phyloP scores from a whole-genome alignment of 768 basidiomycete genomes.

The Podaxis sp. region DNA sequence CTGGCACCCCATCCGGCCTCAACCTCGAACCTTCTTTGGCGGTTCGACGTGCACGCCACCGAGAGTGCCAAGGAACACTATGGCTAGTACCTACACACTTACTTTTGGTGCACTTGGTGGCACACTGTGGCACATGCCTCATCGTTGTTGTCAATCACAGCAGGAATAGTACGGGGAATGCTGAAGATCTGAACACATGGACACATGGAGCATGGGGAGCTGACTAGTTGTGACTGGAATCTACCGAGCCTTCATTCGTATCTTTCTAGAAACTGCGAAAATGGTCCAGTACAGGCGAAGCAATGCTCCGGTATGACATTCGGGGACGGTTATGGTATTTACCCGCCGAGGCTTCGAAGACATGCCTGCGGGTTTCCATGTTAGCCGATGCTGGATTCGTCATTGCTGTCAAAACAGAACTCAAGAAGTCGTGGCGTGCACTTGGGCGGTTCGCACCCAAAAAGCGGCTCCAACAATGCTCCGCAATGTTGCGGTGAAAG shows the following conservation, averaged over 20 bases:
- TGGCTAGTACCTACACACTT: neutral
- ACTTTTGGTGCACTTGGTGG: neutral
- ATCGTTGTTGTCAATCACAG: neutral
- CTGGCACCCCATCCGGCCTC: neutral
- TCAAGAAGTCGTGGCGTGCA: neutral
- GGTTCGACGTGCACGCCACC: slow-evolving; percentile 10
- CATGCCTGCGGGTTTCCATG: neutral
- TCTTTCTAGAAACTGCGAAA: neutral
- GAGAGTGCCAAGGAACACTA: slow-evolving; percentile 1
- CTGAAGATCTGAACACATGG: slow-evolving; percentile 1
- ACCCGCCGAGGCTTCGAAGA: neutral
- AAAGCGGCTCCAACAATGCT: neutral
- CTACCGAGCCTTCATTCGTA: neutral
- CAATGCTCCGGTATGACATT: neutral
- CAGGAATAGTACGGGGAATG: neutral
- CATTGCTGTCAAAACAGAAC: neutral
- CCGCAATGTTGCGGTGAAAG: neutral
- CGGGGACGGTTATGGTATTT: neutral
- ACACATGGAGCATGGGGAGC: neutral
- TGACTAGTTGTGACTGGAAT: slow-evolving; percentile 1
- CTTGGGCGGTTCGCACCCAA: neutral
- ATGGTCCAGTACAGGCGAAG: neutral
- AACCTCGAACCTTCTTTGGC: neutral
- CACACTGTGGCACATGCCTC: neutral
- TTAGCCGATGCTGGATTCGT: neutral